Conservation (phyloP, 345 rosid genomes). For the Eucalyptus polybractea region DNA sequence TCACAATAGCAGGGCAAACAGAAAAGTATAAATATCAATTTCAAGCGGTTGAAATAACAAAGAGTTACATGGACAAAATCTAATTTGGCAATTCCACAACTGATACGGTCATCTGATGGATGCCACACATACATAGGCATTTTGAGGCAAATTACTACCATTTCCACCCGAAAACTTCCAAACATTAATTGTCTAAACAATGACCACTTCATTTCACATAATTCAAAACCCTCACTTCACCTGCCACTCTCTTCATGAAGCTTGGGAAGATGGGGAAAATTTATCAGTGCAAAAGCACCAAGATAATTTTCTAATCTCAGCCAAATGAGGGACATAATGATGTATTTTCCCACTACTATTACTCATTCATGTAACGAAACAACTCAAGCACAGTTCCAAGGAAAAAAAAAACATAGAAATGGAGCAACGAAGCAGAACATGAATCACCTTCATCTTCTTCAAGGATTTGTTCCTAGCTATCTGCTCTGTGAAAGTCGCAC, state of each 20-base stretch:
- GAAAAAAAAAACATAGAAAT: not conserved
- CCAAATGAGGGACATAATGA: not conserved
- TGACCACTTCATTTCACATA: not conserved
- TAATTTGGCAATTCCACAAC: not conserved
- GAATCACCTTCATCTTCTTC: slow-evolving; percentile 59
- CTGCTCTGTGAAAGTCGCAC: slow-evolving; percentile 25
- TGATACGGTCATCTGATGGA: not conserved
- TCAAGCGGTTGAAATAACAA: not conserved
- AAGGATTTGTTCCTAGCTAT: slow-evolving; percentile 34
- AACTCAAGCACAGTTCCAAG: not conserved
- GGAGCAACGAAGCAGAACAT: not conserved
- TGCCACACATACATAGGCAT: not conserved
- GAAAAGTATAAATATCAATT: not conserved
- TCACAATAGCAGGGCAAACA: not conserved
- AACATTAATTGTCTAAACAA: not conserved
- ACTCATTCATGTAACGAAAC: not conserved
- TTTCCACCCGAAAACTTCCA: not conserved
- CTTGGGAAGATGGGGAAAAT: not conserved
- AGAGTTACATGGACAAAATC: not conserved
- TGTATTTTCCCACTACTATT: not conserved
- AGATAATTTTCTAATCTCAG: not conserved
- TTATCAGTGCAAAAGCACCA: not conserved
- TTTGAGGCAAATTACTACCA: not conserved
- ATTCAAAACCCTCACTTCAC: not conserved
- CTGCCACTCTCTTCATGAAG: not conserved